Conservation (phyloP, 768 basidiomycete species). For the Lentinula guzmanii region DNA sequence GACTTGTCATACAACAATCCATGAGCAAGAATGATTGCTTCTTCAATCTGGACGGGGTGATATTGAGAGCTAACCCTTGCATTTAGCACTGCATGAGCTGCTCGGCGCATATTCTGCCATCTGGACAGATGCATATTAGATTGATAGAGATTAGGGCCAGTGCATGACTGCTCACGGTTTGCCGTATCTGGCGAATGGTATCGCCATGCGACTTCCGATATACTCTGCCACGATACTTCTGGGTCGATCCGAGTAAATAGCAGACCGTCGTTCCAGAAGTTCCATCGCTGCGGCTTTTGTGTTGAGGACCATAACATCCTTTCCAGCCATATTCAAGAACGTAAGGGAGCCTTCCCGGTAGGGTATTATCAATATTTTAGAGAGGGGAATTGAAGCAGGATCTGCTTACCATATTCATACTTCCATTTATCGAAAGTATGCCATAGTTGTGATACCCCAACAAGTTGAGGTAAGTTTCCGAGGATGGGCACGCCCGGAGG, state of each 20-base stretch:
- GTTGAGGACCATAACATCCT: conserved; percentile 1
- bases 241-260: background rate
- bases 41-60: background rate
- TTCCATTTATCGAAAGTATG: background rate
- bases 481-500: background rate
- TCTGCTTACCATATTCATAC: background rate
- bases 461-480: background rate
- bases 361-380: background rate
- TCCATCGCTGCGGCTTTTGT: background rate
- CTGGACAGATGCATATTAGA: background rate
- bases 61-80: background rate
- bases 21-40: background rate
- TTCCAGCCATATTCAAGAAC: background rate
- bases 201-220: background rate
- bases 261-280: background rate
- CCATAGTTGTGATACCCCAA: background rate
- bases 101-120: conserved; percentile 6
- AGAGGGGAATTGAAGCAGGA: background rate
- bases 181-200: background rate
- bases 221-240: background rate
- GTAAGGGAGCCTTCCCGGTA: background rate
- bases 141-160: background rate
- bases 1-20: background rate
- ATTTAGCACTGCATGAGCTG: background rate
- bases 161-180: background rate